These are phyloP conservation scores for Neonectria coccinea DNA, from an alignment of 2,329 filamentous ascomycete genomes.

Conservation along the genomic window DNA sequence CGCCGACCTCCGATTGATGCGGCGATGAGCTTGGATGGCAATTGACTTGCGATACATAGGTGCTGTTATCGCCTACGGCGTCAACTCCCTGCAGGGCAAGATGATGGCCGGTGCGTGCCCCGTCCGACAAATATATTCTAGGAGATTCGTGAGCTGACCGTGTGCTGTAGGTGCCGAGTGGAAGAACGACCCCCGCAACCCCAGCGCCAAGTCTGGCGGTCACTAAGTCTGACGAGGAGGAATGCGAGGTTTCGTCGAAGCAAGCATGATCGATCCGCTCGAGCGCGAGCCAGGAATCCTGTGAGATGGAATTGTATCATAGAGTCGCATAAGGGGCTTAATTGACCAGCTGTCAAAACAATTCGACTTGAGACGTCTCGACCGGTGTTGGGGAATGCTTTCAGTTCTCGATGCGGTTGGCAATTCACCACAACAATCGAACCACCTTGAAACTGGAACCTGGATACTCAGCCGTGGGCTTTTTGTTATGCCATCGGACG, in stretches of 20 bases:
- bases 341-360: constrained; percentile 49
- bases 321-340: constrained; percentile 52
- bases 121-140: constrained; percentile 6
- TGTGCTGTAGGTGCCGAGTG: constrained; percentile 81
- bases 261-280: constrained; percentile 45
- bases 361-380: constrained; percentile 29
- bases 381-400: constrained; percentile 11
- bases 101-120: constrained; percentile 77
- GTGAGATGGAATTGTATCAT: constrained; percentile 57
- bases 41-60: constrained; percentile 63
- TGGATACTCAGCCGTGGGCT: not conserved
- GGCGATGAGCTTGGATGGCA: constrained; percentile 33
- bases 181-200: constrained; percentile 97
- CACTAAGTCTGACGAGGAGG: constrained; percentile 55
- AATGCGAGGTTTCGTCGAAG: constrained; percentile 41
- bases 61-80: constrained; percentile 86
- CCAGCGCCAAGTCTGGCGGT: constrained; percentile 62
- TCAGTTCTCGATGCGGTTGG: constrained; percentile 7
- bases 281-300: constrained; percentile 38
- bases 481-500: not conserved
- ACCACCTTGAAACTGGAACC: constrained; percentile 9
- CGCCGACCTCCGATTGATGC: constrained; percentile 38
- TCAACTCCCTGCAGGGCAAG: constrained; percentile 84
- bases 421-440: constrained; percentile 14
- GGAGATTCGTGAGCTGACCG: constrained; percentile 40